phyloP scores from a whole-genome alignment of 495 filamentous ascomycete species.

The Xylaria nigripes region DNA sequence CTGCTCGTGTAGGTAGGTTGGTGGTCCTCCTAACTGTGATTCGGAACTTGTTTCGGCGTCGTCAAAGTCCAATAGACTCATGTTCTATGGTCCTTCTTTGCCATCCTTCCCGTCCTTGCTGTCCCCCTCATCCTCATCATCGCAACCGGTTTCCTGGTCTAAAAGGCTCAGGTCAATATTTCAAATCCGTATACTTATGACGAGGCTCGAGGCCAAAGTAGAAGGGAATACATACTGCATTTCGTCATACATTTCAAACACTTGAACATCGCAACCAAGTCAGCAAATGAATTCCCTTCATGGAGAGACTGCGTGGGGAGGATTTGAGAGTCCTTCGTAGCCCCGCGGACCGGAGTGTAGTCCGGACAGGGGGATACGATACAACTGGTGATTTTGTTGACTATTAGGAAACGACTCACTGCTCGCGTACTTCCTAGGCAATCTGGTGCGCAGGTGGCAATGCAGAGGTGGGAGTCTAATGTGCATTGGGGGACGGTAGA shows the following conservation, averaged over 20 bases:
- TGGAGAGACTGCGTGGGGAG: neutral
- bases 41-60: neutral
- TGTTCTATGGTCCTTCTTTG: neutral
- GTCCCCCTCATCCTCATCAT: neutral
- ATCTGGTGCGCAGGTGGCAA: neutral
- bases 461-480: neutral
- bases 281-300: neutral
- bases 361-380: too few species aligned
- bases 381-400: neutral
- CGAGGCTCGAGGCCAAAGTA: neutral
- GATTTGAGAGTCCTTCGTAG: neutral
- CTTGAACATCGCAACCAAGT: neutral
- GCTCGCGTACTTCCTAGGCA: neutral
- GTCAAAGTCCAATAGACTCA: neutral
- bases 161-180: neutral
- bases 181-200: neutral
- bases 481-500: neutral
- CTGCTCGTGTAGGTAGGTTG: neutral
- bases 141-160: neutral
- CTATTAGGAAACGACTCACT: neutral
- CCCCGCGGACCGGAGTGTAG: too few species aligned
- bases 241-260: neutral
- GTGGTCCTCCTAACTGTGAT: neutral
- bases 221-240: constrained; percentile 4
- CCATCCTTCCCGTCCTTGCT: neutral